Percentiles rank a stretch among this genome's conserved stretches.
Evolutionary conservation across 2,329 filamentous ascomycete species (phyloP).

Genomic region (Cadophora luteo-olivacea): DNA sequence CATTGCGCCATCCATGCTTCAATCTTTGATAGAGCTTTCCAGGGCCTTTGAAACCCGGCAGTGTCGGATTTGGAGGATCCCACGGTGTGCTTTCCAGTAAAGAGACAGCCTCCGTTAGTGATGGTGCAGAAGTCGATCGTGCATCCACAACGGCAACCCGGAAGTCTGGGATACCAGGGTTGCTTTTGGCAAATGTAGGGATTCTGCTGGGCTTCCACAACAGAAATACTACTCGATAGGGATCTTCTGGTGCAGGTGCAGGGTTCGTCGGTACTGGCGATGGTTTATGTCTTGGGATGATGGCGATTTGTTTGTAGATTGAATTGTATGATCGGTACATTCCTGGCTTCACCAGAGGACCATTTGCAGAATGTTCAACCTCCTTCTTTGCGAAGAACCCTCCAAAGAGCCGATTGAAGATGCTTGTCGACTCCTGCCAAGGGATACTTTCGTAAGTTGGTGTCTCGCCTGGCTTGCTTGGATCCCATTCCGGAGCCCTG

Average conservation of each 20-base stretch:
- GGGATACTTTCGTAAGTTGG: constrained; percentile 20
- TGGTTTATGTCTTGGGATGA: constrained; percentile 78
- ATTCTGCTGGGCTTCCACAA: constrained; percentile 75
- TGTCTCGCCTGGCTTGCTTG: constrained; percentile 35
- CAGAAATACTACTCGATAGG: constrained; percentile 79
- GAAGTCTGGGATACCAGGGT: constrained; percentile 81
- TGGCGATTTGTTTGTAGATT: constrained; percentile 77
- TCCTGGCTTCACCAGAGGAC: constrained; percentile 67
- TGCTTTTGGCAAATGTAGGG: constrained; percentile 77
- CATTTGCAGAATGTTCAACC: constrained; percentile 44
- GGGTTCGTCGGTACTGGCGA: constrained; percentile 41
- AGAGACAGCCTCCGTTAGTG: constrained; percentile 71
- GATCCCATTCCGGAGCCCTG: constrained; percentile 65
- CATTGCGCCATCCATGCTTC: constrained; percentile 84
- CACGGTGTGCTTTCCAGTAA: constrained; percentile 78
- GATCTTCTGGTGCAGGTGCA: constrained; percentile 47
- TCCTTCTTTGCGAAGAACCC: constrained; percentile 39
- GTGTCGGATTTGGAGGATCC: constrained; percentile 57
- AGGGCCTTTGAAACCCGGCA: constrained; percentile 49
- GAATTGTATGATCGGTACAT: constrained; percentile 70
- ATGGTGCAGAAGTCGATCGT: constrained; percentile 73
- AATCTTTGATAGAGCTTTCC: constrained; percentile 73
- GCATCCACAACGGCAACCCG: constrained; percentile 83
- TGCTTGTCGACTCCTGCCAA: constrained; percentile 28
- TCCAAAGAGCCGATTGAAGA: constrained; percentile 44